A percentile compares a stretch with the other conserved stretches of the same genome.
phyloP scores from a whole-genome alignment of 2,329 filamentous ascomycete genomes.

The Arthrobotrys iridis region DNA sequence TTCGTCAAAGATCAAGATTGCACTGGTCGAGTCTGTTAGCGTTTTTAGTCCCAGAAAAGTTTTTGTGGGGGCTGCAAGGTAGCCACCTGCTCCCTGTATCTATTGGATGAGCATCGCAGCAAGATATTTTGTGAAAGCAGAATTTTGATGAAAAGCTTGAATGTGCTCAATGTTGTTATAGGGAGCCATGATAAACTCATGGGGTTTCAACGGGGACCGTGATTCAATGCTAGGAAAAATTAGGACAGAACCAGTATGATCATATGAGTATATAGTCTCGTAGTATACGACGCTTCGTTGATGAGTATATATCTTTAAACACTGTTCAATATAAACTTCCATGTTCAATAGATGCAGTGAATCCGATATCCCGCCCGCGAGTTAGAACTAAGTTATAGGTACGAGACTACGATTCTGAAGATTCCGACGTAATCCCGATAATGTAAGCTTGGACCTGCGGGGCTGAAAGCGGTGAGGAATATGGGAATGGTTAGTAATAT shows the following conservation, averaged over 20 bases:
- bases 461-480: neutral
- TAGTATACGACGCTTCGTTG: conserved; percentile 67
- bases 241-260: conserved; percentile 68
- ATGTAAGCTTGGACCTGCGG: neutral
- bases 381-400: neutral
- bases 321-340: conserved; percentile 59
- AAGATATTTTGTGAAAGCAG: conserved; percentile 62
- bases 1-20: conserved; percentile 75
- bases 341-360: neutral
- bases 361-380: neutral
- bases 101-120: conserved; percentile 74
- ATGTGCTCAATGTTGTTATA: conserved; percentile 71
- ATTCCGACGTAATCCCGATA: neutral
- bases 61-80: conserved; percentile 65
- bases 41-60: conserved; percentile 68
- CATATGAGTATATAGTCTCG: too few relatives aligned
- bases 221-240: conserved; percentile 62
- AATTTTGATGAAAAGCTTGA: conserved; percentile 61
- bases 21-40: conserved; percentile 61
- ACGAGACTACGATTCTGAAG: neutral
- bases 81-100: conserved; percentile 73
- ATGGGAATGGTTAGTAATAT: conserved; percentile 1
- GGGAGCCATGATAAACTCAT: conserved; percentile 70
- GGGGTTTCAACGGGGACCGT: conserved; percentile 64
- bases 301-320: conserved; percentile 63